phyloP scores from a whole-genome alignment of 2,329 filamentous ascomycete genomes.

The Fonsecaea erecta region DNA sequence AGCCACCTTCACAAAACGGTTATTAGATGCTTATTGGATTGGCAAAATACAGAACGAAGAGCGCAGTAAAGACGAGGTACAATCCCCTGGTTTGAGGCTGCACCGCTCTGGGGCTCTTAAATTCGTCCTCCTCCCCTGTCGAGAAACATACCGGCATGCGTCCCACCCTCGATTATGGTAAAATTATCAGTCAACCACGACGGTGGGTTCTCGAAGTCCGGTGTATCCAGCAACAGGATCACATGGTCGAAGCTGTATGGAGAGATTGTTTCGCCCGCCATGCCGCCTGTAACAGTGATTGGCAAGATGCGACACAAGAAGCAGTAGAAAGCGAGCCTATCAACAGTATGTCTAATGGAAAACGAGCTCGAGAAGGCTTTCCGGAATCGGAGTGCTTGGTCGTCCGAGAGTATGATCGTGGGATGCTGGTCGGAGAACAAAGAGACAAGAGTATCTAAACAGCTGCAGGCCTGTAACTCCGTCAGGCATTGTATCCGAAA shows the following conservation, averaged over 20 bases:
- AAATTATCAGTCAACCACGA: conserved; percentile 38
- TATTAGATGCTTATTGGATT: not conserved
- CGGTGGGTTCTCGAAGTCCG: conserved; percentile 36
- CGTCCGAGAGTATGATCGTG: not conserved
- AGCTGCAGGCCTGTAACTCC: not conserved
- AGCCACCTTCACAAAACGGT: conserved; percentile 24
- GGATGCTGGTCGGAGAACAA: not conserved
- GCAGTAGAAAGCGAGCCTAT: not conserved
- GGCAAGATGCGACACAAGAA: not conserved
- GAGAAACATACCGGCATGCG: conserved; percentile 31
- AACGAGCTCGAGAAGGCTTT: not conserved
- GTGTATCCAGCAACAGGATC: conserved; percentile 33
- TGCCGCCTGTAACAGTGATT: not conserved
- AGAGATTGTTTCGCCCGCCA: conserved; percentile 20
- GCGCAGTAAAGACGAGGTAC: not conserved
- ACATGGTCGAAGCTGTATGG: conserved; percentile 36
- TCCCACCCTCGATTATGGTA: conserved; percentile 37
- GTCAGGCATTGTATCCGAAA: not conserved
- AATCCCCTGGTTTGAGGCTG: not conserved
- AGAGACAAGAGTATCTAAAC: not conserved
- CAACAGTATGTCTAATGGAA: not conserved
- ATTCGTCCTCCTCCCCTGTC: not conserved
- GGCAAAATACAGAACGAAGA: not conserved
- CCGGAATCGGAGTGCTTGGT: not conserved
- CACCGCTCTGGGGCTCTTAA: not conserved